Evolutionary conservation across 2,329 filamentous ascomycete genomes (phyloP), one percentile per base, ranked within the genome.

Genomic region (Cordyceps sp.): DNA sequence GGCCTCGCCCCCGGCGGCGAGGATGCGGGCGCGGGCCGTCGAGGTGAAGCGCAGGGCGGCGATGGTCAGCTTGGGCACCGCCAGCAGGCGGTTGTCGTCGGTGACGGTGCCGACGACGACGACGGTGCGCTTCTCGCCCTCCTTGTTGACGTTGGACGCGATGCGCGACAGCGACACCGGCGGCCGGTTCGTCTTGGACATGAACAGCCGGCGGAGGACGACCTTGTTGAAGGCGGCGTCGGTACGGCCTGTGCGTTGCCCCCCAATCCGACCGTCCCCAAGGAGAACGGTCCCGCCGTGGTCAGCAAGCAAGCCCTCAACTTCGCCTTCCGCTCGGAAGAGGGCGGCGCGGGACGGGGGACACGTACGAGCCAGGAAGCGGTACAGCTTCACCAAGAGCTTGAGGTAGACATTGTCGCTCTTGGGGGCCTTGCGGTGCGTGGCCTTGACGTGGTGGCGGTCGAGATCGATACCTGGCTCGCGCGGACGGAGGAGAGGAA

Each of bases 201-300:
- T 93, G 59, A 93, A 93, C 41, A 98, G 80, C 55, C 90, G 83
- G 61, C 88, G 85, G 54, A 98, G 82, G 57, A 98, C 76, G 54
- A 90, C 82, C 73, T 93, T 92, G 81, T 98, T 98, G 82, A 98
- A 98, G 67, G 73, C 74, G 45, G 84, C 74, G 62, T 96, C 90
- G 59, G 90, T 98, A 58, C 90, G 86, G 66, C 85, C 83, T 92
- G 50, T 1, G 24, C 4, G 19, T 33, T 31, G 31, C 24, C 22
- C 26, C 14, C 17, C 7, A 24, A 10, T n/a, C 9, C 5, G 5
- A 18, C 16, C 25, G 9, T 16, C 4, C 26, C 14, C n/a, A n/a
- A n/a, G n/a, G n/a, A n/a, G n/a, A n/a, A n/a, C n/a, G n/a, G n/a
- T n/a, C n/a, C n/a, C n/a, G n/a, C n/a, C n/a, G n/a, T n/a, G n/a